Percentiles rank a stretch among this genome's conserved stretches.
These are phyloP conservation scores for Solanum hybrid DNA, from an alignment of 305 asterid genomes.

Conservation along the genomic window DNA sequence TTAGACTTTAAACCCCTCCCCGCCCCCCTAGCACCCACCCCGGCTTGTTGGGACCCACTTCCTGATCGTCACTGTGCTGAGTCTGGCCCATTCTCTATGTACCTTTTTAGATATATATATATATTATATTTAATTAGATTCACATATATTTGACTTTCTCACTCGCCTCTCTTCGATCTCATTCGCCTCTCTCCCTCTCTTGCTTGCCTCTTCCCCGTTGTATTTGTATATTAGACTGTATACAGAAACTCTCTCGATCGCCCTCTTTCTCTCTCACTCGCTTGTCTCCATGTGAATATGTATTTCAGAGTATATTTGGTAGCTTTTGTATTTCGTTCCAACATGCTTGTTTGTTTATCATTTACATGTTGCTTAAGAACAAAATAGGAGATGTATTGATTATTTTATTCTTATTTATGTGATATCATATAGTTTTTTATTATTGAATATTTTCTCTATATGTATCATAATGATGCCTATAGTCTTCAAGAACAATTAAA, in stretches of 20 bases:
- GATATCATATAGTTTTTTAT: background rate
- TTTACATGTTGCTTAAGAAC: background rate
- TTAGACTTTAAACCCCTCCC: background rate
- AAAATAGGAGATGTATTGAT: background rate
- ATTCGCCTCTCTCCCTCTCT: background rate
- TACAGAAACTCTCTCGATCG: background rate
- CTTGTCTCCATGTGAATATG: background rate
- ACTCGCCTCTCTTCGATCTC: rapidly evolving
- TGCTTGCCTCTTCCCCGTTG: rapidly evolving
- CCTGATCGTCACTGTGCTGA: background rate
- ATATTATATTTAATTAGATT: too few relatives aligned
- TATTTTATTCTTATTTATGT: background rate
- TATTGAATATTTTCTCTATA: background rate
- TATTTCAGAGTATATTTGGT: background rate
- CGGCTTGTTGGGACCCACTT: background rate
- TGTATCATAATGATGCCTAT: background rate
- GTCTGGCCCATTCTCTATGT: background rate
- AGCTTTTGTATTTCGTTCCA: background rate
- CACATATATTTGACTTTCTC: rapidly evolving
- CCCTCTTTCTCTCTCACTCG: background rate
- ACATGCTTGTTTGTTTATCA: background rate
- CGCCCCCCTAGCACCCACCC: background rate
- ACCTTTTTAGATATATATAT: background rate
- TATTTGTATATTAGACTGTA: background rate
- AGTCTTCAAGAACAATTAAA: too few relatives aligned